phyloP scores from a whole-genome alignment of 352 stramenopile genomes.

The Plasmopara muralis region DNA sequence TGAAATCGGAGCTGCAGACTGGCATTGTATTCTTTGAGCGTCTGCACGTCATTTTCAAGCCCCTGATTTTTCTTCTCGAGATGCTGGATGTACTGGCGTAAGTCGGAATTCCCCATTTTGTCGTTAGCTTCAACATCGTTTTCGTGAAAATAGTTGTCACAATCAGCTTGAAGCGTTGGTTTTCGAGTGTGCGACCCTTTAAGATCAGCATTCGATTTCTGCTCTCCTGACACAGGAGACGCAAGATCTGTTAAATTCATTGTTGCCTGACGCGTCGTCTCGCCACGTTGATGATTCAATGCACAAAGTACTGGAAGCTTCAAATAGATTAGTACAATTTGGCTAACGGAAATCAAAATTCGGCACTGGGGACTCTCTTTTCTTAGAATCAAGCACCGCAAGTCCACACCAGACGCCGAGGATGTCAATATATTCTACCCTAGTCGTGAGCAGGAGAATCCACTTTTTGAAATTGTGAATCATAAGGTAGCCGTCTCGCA shows the following conservation, averaged over 20 bases:
- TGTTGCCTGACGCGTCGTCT: no score
- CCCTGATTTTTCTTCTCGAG: constrained; percentile 44
- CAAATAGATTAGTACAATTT: constrained; percentile 13
- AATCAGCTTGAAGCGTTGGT: constrained; percentile 19
- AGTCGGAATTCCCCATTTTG: constrained; percentile 23
- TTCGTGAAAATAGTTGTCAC: constrained; percentile 26
- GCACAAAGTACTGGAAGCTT: neutral
- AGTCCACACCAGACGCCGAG: constrained; percentile 6
- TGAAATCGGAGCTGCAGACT: constrained; percentile 30
- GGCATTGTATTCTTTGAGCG: constrained; percentile 32
- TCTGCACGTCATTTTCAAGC: constrained; percentile 34
- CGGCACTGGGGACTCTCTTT: constrained; percentile 3
- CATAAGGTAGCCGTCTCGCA: neutral
- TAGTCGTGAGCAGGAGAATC: neutral
- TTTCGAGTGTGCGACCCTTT: no score
- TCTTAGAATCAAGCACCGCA: constrained; percentile 9
- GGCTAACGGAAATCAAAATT: neutral
- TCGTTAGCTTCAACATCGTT: constrained; percentile 25
- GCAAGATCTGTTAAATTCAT: no score
- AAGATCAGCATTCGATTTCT: no score
- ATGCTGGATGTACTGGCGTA: constrained; percentile 47
- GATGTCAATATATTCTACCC: neutral
- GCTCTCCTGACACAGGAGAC: no score
- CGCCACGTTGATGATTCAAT: no score
- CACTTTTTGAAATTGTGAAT: constrained; percentile 16